A percentile compares a stretch with the other conserved stretches of the same genome.
Evolutionary conservation across 2,329 filamentous ascomycete genomes (phyloP).

Genomic region (Penicillium decumbens): DNA sequence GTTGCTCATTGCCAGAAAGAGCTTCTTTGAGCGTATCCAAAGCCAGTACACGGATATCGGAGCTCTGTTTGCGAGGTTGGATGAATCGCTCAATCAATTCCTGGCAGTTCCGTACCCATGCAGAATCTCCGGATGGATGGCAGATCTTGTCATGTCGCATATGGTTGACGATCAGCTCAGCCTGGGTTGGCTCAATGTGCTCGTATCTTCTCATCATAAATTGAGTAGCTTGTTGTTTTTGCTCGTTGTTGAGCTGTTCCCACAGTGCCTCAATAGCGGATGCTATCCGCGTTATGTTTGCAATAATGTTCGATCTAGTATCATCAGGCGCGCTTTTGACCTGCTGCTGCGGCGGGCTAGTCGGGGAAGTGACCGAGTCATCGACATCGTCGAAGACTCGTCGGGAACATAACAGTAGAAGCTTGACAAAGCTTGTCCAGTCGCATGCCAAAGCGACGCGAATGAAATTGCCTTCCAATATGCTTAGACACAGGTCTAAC

Average conservation of each 20-base stretch:
- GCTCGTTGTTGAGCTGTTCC: constrained; percentile 34
- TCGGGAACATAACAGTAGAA: constrained; percentile 36
- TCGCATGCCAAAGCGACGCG: constrained; percentile 28
- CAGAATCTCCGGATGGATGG: constrained; percentile 26
- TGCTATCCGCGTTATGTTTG: constrained; percentile 37
- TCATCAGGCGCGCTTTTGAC: constrained; percentile 33
- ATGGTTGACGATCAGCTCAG: constrained; percentile 37
- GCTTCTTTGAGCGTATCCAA: constrained; percentile 40
- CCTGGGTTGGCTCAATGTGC: constrained; percentile 37
- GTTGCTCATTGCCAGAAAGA: constrained; percentile 29
- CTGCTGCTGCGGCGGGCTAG: constrained; percentile 23
- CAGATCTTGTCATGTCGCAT: constrained; percentile 34
- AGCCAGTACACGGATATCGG: constrained; percentile 39
- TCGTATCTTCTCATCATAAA: constrained; percentile 36
- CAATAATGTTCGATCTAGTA: constrained; percentile 35
- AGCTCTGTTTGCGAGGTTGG: constrained; percentile 34
- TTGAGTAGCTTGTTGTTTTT: constrained; percentile 33
- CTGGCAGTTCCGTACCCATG: constrained; percentile 34
- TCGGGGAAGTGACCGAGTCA: constrained; percentile 15
- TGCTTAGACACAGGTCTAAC: constrained; percentile 39
- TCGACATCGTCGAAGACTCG: constrained; percentile 31
- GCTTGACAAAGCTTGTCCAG: constrained; percentile 33
- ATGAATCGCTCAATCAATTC: constrained; percentile 37
- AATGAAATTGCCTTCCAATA: constrained; percentile 38
- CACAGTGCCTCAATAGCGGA: constrained; percentile 36